phyloP scores from a whole-genome alignment of 345 rosid genomes.

The Citropsis articulata region DNA sequence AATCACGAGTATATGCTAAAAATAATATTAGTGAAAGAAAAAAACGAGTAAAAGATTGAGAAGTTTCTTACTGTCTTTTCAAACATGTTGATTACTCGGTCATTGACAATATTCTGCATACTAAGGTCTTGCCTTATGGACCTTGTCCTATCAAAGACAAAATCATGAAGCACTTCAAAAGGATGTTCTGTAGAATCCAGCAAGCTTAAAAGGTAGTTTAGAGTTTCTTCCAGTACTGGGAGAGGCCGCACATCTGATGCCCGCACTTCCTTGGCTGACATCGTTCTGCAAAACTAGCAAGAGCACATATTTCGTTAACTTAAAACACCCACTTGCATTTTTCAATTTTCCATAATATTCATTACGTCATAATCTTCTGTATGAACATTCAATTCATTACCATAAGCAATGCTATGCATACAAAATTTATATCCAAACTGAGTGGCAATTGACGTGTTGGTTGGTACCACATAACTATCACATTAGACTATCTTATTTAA shows the following conservation, averaged over 20 bases:
- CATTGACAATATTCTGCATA: conserved; percentile 74
- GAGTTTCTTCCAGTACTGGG: conserved; percentile 67
- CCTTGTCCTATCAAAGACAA: conserved; percentile 88
- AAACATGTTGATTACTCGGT: conserved; percentile 59
- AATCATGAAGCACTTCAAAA: conserved; percentile 89
- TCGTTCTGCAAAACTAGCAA: conserved; percentile 89
- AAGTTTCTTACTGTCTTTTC: conserved; percentile 71
- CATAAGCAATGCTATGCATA: not conserved
- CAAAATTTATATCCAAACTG: too few species aligned
- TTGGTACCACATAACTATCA: not conserved
- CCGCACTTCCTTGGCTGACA: conserved; percentile 49
- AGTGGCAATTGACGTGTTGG: not conserved
- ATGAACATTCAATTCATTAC: not conserved
- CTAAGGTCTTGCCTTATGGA: conserved; percentile 91
- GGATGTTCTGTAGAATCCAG: conserved; percentile 54
- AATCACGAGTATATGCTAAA: not conserved
- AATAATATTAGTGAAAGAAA: not conserved
- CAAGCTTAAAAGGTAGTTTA: conserved; percentile 63
- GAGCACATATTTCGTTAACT: not conserved
- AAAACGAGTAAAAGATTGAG: conserved; percentile 5
- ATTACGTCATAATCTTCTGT: not conserved
- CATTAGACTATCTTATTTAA: too few species aligned
- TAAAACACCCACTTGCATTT: not conserved
- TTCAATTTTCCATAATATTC: not conserved
- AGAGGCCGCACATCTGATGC: conserved; percentile 76